These are phyloP conservation scores for Athelia psychrophila DNA, from an alignment of 1,284 basidiomycete species.

Conservation along the genomic window DNA sequence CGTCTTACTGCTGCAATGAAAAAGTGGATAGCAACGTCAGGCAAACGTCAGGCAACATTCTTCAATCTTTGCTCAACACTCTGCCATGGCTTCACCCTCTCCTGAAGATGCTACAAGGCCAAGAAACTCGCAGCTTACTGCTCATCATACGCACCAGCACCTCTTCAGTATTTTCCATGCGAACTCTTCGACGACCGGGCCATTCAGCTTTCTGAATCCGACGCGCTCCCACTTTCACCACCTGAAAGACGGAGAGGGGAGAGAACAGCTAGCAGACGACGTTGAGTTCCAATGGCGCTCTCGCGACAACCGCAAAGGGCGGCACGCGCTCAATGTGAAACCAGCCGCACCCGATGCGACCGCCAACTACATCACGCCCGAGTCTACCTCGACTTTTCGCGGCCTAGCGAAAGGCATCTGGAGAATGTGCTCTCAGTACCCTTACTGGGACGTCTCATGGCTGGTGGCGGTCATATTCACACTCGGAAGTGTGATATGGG, in stretches of 20 bases:
- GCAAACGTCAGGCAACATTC: no score
- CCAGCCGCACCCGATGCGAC: neutral
- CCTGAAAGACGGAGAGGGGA: neutral
- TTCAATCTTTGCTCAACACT: no score
- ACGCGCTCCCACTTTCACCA: neutral
- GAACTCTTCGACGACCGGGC: neutral
- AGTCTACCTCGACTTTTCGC: neutral
- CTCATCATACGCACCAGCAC: neutral
- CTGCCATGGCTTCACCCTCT: no score
- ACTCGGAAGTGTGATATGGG: constrained; percentile 45
- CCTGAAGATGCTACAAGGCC: neutral
- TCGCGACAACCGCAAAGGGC: neutral
- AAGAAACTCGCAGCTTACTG: neutral
- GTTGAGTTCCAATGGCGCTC: constrained; percentile 1
- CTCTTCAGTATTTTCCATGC: neutral
- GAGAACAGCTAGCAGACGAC: neutral
- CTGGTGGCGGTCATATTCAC: constrained; percentile 22
- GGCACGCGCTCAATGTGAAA: neutral
- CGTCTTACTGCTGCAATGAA: no score
- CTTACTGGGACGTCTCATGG: neutral
- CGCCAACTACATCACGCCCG: neutral
- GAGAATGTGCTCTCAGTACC: neutral
- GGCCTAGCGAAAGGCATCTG: constrained; percentile 1
- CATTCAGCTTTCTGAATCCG: neutral
- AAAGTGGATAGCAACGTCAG: no score